These are phyloP conservation scores for Scenedesmus sp. DNA, from an alignment of 163 green algal species.

Conservation along the genomic window DNA sequence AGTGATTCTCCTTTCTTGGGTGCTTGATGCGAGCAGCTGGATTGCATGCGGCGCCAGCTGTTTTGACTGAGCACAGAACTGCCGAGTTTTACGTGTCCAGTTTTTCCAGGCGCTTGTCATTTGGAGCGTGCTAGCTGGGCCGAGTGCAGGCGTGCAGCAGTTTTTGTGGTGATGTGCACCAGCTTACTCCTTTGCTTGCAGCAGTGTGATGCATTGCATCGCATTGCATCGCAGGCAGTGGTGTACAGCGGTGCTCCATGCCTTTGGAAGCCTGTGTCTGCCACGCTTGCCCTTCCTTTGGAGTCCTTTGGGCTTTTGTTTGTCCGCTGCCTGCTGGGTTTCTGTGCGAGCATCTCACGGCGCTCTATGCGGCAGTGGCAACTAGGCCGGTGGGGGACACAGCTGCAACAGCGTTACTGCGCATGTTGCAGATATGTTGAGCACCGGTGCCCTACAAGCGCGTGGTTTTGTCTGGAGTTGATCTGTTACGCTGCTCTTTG, in stretches of 20 bases:
- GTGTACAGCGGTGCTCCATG: neutral
- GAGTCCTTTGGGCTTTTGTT: no score
- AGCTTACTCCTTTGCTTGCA: neutral
- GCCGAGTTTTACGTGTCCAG: neutral
- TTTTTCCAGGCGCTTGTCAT: neutral
- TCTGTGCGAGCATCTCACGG: no score
- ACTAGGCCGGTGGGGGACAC: no score
- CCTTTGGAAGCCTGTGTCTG: neutral
- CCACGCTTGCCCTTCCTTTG: no score
- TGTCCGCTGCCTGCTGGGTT: no score
- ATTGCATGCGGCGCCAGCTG: neutral
- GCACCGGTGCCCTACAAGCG: no score
- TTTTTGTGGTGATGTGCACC: neutral
- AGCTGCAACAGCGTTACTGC: no score
- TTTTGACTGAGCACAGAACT: neutral
- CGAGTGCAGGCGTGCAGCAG: neutral
- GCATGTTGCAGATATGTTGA: no score
- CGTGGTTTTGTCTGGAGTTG: no score
- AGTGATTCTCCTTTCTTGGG: neutral
- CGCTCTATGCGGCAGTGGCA: no score
- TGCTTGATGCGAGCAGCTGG: neutral
- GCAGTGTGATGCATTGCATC: neutral
- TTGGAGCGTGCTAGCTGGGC: neutral
- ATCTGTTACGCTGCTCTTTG: no score
- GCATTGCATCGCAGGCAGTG: neutral